These are phyloP conservation scores for Termitomyces sp. DNA, from an alignment of 768 basidiomycete species.

Conservation along the genomic window DNA sequence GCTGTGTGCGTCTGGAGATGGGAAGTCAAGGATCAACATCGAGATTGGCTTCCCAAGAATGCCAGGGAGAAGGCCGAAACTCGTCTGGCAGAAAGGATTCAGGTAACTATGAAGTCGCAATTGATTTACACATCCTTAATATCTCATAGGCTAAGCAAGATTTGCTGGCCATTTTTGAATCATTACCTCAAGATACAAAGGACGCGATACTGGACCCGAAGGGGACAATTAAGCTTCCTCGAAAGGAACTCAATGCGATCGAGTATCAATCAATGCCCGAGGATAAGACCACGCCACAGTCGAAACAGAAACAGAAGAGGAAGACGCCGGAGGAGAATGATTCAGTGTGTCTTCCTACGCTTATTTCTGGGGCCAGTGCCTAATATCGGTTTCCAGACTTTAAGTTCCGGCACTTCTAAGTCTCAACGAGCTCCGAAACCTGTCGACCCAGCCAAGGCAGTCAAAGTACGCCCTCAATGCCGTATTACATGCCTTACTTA, in stretches of 20 bases:
- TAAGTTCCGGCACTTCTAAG: slow-evolving; percentile 12
- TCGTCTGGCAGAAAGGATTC: slow-evolving; percentile 57
- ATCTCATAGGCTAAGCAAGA: slow-evolving; percentile 49
- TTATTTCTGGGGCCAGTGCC: neutral
- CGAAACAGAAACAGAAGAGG: slow-evolving; percentile 27
- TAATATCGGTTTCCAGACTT: neutral
- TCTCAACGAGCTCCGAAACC: slow-evolving; percentile 43
- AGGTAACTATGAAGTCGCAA: slow-evolving; percentile 35
- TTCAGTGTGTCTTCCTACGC: slow-evolving; percentile 21
- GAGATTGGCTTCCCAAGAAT: slow-evolving; percentile 64
- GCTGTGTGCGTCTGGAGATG: slow-evolving; percentile 78
- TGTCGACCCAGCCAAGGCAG: slow-evolving; percentile 49
- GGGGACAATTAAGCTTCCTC: slow-evolving; percentile 27
- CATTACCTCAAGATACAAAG: slow-evolving; percentile 52
- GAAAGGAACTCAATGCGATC: slow-evolving; percentile 25
- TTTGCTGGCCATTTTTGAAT: slow-evolving; percentile 47
- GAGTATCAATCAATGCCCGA: slow-evolving; percentile 21
- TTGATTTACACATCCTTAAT: neutral
- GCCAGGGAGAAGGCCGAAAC: slow-evolving; percentile 54
- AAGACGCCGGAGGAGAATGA: slow-evolving; percentile 34
- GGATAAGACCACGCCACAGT: slow-evolving; percentile 19
- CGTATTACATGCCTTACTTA: neutral
- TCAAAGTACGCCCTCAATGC: slow-evolving; percentile 37
- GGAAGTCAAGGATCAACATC: slow-evolving; percentile 64
- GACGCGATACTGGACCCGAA: slow-evolving; percentile 51